Percentiles rank a stretch among this genome's conserved stretches.
phyloP scores from a whole-genome alignment of 345 rosid species.

The Litchi chinensis region DNA sequence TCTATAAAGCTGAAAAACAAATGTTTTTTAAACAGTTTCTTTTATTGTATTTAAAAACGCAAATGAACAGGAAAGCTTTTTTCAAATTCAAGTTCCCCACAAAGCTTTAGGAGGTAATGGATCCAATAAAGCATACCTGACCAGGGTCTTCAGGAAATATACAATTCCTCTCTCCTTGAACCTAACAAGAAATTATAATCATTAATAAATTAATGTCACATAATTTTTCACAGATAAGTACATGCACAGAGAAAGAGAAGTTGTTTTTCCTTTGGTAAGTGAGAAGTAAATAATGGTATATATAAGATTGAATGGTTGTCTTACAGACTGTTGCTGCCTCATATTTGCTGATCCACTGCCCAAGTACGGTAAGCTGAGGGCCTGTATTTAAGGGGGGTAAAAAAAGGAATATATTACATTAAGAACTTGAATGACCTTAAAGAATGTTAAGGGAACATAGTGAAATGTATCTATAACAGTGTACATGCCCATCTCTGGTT shows the following conservation, averaged over 20 bases:
- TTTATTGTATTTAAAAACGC: conserved; percentile 23
- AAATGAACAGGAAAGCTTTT: conserved; percentile 28
- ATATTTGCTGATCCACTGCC: conserved; percentile 64
- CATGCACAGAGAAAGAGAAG: conserved; percentile 4
- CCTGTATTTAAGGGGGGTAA: conserved; percentile 52
- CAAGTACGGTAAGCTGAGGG: conserved; percentile 95
- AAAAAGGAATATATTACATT: conserved; percentile 5
- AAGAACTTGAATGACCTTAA: conserved; percentile 22
- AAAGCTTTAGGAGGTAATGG: conserved; percentile 28
- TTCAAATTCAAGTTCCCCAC: conserved; percentile 29
- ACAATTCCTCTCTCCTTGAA: conserved; percentile 74
- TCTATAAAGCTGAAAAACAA: conserved; percentile 44
- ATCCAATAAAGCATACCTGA: conserved; percentile 70
- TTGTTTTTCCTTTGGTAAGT: no score
- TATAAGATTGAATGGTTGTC: conserved; percentile 16
- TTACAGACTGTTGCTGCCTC: conserved; percentile 71
- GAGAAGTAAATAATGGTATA: not conserved
- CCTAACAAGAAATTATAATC: conserved; percentile 45
- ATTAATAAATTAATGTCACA: conserved; percentile 32
- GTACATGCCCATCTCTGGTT: conserved; percentile 15
- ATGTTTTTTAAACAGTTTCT: conserved; percentile 35
- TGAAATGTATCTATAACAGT: not conserved
- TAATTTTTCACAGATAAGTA: not conserved
- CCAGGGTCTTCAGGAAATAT: conserved; percentile 94
- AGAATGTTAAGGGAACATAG: conserved; percentile 10